Conservation (phyloP, 495 filamentous ascomycete genomes). For the Glonium stellatum region DNA sequence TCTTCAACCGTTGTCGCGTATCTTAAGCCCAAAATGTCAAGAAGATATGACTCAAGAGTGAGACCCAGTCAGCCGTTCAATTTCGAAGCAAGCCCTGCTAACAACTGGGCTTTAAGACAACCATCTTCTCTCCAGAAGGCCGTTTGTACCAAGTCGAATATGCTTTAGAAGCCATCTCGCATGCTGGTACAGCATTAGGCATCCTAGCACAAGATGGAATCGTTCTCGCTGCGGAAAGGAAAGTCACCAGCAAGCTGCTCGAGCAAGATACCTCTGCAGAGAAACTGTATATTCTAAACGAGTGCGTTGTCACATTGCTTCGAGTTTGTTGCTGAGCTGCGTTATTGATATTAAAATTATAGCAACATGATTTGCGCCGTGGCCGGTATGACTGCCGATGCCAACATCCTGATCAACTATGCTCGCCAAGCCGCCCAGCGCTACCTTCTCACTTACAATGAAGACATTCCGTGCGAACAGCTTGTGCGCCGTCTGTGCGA, state of each 20-base stretch:
- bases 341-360: conserved; percentile 4
- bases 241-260: conserved; percentile 97
- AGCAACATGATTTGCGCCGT: conserved; percentile 99
- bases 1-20: not conserved
- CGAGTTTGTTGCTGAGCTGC: not conserved
- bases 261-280: conserved; percentile 99
- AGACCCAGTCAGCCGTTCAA: conserved; percentile 30
- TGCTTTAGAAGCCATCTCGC: conserved; percentile 96
- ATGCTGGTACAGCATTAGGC: conserved; percentile 92
- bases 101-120: conserved; percentile 61
- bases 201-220: conserved; percentile 98
- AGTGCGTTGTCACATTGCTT: conserved; percentile 51
- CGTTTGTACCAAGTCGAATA: conserved; percentile 99
- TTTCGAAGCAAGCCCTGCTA: conserved; percentile 32
- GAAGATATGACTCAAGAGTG: conserved; percentile 97
- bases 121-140: conserved; percentile 98
- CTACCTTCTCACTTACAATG: conserved; percentile 98
- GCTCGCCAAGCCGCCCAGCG: conserved; percentile 92
- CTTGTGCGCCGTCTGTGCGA: conserved; percentile 95
- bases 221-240: conserved; percentile 96
- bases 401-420: conserved; percentile 99
- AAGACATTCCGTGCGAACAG: conserved; percentile 99
- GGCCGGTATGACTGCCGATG: conserved; percentile 97
- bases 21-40: conserved; percentile 63
- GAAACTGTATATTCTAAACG: conserved; percentile 98